Evolutionary conservation across 352 stramenopile genomes (phyloP).

Genomic region (Pythium coloratum): DNA sequence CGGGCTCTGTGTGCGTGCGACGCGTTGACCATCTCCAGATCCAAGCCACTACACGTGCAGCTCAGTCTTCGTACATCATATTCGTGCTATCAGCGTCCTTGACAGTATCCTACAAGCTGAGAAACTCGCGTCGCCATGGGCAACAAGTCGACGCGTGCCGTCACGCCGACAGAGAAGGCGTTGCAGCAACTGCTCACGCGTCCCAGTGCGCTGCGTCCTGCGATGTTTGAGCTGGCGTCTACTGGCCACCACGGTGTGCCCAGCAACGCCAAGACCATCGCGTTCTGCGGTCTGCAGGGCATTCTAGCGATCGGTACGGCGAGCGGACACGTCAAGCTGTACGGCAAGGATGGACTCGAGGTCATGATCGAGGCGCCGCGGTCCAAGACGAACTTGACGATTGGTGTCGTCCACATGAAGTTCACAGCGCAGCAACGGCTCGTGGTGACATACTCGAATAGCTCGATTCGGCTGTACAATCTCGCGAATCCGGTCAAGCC

Average conservation of each 20-base stretch:
- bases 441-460: constrained; percentile 64
- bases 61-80: not conserved
- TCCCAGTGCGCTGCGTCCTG: constrained; percentile 35
- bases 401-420: constrained; percentile 53
- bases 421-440: constrained; percentile 69
- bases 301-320: constrained; percentile 70
- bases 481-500: constrained; percentile 28
- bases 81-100: not conserved
- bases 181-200: constrained; percentile 44
- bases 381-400: constrained; percentile 33
- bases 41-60: not conserved
- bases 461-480: constrained; percentile 63
- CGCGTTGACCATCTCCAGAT: not conserved
- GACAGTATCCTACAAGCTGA: not conserved
- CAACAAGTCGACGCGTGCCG: constrained; percentile 53
- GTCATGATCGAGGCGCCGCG: constrained; percentile 49
- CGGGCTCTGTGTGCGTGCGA: not conserved
- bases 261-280: constrained; percentile 54
- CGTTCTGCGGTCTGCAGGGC: constrained; percentile 61
- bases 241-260: constrained; percentile 70
- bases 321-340: constrained; percentile 65
- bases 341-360: constrained; percentile 60
- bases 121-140: constrained; percentile 37
- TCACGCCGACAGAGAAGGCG: constrained; percentile 38
- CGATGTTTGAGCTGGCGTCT: constrained; percentile 49